phyloP scores from a whole-genome alignment of 306 rosid genomes.

The Trichosanthes cucumerina region DNA sequence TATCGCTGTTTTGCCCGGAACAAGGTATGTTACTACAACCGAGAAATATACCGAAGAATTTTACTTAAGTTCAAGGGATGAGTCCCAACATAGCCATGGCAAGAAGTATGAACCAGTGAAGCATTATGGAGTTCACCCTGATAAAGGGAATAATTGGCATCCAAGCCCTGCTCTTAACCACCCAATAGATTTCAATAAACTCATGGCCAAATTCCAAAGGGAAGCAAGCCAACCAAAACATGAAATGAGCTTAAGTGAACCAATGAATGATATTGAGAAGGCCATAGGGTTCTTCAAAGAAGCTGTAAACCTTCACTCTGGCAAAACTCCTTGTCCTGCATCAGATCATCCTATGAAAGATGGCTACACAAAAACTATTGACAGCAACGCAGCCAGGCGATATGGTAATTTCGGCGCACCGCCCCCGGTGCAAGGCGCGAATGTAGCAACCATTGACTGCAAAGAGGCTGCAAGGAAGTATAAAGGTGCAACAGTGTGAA shows the following conservation, averaged over 20 bases:
- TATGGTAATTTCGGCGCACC: conserved; percentile 4
- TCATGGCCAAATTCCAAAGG: conserved; percentile 16
- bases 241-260: conserved; percentile 15
- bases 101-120: conserved; percentile 12
- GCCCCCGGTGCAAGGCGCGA: neutral
- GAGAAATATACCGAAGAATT: conserved; percentile 18
- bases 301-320: neutral
- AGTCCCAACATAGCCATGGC: conserved; percentile 15
- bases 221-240: conserved; percentile 22
- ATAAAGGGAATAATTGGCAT: neutral
- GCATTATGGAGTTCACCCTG: conserved; percentile 10
- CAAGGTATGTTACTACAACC: conserved; percentile 1
- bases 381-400: conserved; percentile 8
- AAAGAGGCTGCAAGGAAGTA: conserved; percentile 10
- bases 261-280: conserved; percentile 29
- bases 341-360: neutral
- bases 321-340: neutral
- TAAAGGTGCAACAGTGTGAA: conserved; percentile 10
- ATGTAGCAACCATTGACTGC: neutral
- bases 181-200: conserved; percentile 8
- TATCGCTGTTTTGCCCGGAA: neutral
- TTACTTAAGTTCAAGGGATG: conserved; percentile 3
- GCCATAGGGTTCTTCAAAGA: conserved; percentile 22
- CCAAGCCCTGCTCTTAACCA: conserved; percentile 13
- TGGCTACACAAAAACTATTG: conserved; percentile 2